These are phyloP conservation scores for Pythium volutum DNA, from an alignment of 352 stramenopile genomes.

Conservation along the genomic window DNA sequence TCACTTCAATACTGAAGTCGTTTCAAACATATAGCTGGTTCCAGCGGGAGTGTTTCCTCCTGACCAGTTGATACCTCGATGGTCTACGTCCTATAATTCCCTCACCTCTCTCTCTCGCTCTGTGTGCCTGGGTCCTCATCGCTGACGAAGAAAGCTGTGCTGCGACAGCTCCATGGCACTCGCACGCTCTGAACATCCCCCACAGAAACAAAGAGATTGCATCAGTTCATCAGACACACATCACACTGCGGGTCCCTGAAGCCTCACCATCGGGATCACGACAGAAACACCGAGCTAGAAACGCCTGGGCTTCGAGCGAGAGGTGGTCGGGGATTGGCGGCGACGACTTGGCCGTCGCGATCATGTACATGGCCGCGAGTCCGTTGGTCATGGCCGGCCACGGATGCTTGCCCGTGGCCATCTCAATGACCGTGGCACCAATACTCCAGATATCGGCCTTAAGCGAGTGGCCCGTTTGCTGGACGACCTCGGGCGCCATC, in stretches of 20 bases:
- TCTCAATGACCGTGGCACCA: constrained; percentile 75
- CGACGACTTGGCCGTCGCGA: constrained; percentile 47
- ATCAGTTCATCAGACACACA: neutral
- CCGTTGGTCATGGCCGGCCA: constrained; percentile 62
- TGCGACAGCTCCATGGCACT: constrained; percentile 55
- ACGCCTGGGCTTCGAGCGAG: constrained; percentile 46
- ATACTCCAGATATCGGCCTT: constrained; percentile 85
- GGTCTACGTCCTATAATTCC: too few relatives aligned
- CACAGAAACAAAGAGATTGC: neutral
- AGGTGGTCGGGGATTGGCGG: constrained; percentile 57
- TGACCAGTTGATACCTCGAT: too few relatives aligned
- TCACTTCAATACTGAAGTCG: too few relatives aligned
- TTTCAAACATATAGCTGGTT: too few relatives aligned
- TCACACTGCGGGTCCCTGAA: too few relatives aligned
- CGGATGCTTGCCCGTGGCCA: constrained; percentile 73
- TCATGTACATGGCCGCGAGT: constrained; percentile 59
- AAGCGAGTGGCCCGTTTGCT: constrained; percentile 69
- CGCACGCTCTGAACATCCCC: constrained; percentile 42
- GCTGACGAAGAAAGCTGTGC: constrained; percentile 48
- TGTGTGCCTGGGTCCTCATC: constrained; percentile 4
- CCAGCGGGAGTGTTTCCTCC: too few relatives aligned
- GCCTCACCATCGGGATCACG: constrained; percentile 65
- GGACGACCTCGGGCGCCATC: constrained; percentile 82
- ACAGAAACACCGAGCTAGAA: constrained; percentile 66
- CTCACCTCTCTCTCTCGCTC: neutral